Conservation (phyloP, 2,329 filamentous ascomycete species). For the Fusarium sp. region DNA sequence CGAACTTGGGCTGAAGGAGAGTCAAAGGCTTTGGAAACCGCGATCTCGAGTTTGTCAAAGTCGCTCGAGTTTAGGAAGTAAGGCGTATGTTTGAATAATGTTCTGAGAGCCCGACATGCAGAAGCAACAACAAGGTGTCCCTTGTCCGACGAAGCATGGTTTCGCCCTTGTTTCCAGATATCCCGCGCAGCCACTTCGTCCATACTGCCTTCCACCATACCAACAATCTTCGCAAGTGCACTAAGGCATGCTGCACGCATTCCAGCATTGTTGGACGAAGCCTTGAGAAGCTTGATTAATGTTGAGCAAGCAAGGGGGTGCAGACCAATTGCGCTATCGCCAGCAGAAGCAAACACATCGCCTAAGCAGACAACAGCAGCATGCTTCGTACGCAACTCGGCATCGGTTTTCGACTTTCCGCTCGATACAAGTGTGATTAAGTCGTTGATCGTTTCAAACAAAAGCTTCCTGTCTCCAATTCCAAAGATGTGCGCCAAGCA, state of each 20-base stretch:
- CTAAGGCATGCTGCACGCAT: slow-evolving; percentile 83
- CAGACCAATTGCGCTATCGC: slow-evolving; percentile 90
- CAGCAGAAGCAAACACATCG: slow-evolving; percentile 89
- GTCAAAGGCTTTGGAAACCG: slow-evolving; percentile 89
- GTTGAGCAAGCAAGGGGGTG: slow-evolving; percentile 80
- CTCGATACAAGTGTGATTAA: slow-evolving; percentile 78
- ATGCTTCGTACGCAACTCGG: slow-evolving; percentile 84
- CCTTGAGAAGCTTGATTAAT: slow-evolving; percentile 83
- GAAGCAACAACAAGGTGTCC: slow-evolving; percentile 82
- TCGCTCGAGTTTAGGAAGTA: slow-evolving; percentile 92
- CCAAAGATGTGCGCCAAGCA: slow-evolving; percentile 86
- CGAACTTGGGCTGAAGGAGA: slow-evolving; percentile 80
- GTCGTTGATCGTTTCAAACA: slow-evolving; percentile 96
- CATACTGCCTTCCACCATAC: slow-evolving; percentile 80
- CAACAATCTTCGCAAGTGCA: slow-evolving; percentile 80
- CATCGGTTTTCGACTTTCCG: slow-evolving; percentile 80
- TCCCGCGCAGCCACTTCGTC: slow-evolving; percentile 90
- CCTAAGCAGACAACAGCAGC: slow-evolving; percentile 89
- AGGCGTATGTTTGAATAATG: slow-evolving; percentile 76
- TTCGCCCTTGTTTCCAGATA: slow-evolving; percentile 91
- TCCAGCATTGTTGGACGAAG: slow-evolving; percentile 82
- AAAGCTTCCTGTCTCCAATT: slow-evolving; percentile 87
- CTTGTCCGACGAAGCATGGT: slow-evolving; percentile 82
- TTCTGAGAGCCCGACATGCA: slow-evolving; percentile 83
- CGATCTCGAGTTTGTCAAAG: slow-evolving; percentile 87